phyloP scores from a whole-genome alignment of 2,329 filamentous ascomycete species.

The Alternaria viburni region DNA sequence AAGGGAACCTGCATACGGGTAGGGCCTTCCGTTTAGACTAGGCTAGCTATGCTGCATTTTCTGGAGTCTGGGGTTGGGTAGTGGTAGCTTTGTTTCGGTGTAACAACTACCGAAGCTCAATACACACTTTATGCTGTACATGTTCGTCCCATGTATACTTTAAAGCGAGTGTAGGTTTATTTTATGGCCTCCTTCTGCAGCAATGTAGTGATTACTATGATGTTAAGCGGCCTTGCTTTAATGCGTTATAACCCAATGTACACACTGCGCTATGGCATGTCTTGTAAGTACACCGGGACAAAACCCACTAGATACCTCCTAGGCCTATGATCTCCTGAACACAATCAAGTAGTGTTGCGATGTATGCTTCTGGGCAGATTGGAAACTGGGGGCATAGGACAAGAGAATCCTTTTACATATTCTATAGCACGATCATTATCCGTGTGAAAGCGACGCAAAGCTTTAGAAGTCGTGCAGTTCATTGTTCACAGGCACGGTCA shows the following conservation, averaged over 20 bases:
- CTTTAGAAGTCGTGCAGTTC: neutral
- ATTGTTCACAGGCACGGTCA: neutral
- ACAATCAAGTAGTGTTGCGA: neutral
- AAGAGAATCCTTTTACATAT: too few species aligned
- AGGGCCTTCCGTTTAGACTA: conserved; percentile 10
- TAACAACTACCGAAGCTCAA: neutral
- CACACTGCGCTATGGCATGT: neutral
- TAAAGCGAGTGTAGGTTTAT: neutral
- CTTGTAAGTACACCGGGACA: neutral
- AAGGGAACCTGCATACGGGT: conserved; percentile 2
- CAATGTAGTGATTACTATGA: neutral
- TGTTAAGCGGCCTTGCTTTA: neutral
- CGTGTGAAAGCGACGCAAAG: neutral
- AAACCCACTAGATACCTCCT: neutral
- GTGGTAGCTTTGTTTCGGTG: neutral
- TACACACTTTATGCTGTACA: neutral
- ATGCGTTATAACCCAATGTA: neutral
- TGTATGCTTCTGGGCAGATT: neutral
- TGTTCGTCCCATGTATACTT: neutral
- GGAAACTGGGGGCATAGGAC: neutral
- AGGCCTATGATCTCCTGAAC: neutral
- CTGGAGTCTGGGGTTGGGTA: conserved; percentile 11
- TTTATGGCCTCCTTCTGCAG: too few species aligned
- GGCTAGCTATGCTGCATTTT: conserved; percentile 12
- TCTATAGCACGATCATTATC: too few species aligned